Evolutionary conservation across 2,329 filamentous ascomycete genomes (phyloP).

Genomic region (Fusarium napiforme): DNA sequence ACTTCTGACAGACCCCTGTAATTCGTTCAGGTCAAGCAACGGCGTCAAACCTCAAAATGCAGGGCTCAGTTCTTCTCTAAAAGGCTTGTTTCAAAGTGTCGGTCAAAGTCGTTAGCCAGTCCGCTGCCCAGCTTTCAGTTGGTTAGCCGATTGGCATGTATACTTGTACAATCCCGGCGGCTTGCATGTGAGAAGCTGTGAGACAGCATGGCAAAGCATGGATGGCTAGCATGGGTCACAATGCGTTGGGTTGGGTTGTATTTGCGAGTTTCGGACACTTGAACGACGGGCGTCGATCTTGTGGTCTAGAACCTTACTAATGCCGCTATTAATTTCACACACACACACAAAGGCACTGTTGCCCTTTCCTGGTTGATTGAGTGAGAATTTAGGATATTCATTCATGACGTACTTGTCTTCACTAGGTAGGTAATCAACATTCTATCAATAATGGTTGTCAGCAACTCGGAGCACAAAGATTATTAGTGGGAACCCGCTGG

Average conservation of each 20-base stretch:
- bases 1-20: constrained; percentile 1
- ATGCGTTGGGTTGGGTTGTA: constrained; percentile 12
- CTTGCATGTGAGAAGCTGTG: constrained; percentile 25
- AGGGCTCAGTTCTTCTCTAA: not conserved
- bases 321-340: not conserved
- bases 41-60: not conserved
- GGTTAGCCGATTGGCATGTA: constrained; percentile 6
- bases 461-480: not conserved
- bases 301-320: constrained; percentile 25
- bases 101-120: constrained; percentile 15
- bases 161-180: constrained; percentile 19
- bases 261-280: constrained; percentile 4
- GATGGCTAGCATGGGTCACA: not conserved
- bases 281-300: constrained; percentile 25
- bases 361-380: not conserved
- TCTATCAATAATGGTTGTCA: not conserved
- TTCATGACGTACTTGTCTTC: not conserved
- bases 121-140: not conserved
- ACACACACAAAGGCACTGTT: not conserved
- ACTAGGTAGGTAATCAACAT: not conserved
- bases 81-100: constrained; percentile 20
- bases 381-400: not conserved
- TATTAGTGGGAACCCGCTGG: not conserved
- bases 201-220: not conserved
- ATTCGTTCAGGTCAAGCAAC: constrained; percentile 5